Conservation (phyloP, 1,139 yeast genomes). For the Taiozyma onychis region DNA sequence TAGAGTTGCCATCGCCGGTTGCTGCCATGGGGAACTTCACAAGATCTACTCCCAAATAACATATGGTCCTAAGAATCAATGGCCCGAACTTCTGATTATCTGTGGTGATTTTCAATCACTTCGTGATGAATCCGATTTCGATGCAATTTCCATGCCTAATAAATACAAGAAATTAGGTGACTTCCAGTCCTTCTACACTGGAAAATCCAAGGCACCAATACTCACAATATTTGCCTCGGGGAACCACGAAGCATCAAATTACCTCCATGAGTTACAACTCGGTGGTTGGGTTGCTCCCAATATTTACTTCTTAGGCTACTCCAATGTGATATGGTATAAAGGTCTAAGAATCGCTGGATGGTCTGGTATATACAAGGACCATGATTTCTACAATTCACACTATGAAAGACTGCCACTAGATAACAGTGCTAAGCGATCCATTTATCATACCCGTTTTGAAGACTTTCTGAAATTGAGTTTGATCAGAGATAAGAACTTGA, state of each 20-base stretch:
- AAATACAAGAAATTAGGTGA: conserved; percentile 65
- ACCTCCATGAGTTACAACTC: conserved; percentile 62
- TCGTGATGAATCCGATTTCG: conserved; percentile 56
- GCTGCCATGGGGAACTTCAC: conserved; percentile 84
- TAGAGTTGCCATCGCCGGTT: conserved; percentile 76
- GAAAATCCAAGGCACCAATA: conserved; percentile 60
- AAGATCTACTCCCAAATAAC: conserved; percentile 44
- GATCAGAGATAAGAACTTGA: conserved; percentile 34
- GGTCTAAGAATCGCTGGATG: conserved; percentile 77
- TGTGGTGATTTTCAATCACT: conserved; percentile 80
- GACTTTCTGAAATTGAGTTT: conserved; percentile 54
- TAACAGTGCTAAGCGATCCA: conserved; percentile 42
- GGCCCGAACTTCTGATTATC: conserved; percentile 64
- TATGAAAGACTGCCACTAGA: conserved; percentile 47
- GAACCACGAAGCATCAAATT: conserved; percentile 86
- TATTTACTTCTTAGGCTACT: conserved; percentile 82
- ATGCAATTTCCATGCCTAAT: conserved; percentile 50
- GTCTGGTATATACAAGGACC: conserved; percentile 73
- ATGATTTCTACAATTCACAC: conserved; percentile 36
- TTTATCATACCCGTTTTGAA: conserved; percentile 69
- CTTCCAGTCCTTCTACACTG: conserved; percentile 67
- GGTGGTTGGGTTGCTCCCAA: conserved; percentile 97
- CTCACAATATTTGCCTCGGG: conserved; percentile 88
- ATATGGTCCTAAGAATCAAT: conserved; percentile 14
- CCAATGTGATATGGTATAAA: conserved; percentile 65